These are phyloP conservation scores for Clarireedia hainanense DNA, from an alignment of 2,329 filamentous ascomycete species.

Conservation along the genomic window DNA sequence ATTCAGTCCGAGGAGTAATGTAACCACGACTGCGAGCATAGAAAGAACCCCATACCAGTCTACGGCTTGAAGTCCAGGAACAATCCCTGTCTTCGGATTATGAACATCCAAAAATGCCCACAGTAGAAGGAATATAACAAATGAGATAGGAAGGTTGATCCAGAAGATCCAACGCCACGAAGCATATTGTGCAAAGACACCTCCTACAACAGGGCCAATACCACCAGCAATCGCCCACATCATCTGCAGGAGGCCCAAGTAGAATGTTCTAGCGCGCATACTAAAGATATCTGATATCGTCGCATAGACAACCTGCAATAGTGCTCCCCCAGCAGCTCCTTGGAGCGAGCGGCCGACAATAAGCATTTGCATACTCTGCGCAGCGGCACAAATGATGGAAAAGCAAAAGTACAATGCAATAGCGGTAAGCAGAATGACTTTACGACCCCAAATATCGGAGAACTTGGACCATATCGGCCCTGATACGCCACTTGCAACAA, in stretches of 20 bases:
- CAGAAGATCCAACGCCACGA: slow-evolving; percentile 34
- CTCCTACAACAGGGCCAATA: slow-evolving; percentile 43
- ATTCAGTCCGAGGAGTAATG: slow-evolving; percentile 77
- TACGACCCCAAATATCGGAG: slow-evolving; percentile 5
- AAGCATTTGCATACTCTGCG: slow-evolving; percentile 52
- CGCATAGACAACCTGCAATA: background rate
- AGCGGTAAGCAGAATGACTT: background rate
- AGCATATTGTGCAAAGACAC: background rate
- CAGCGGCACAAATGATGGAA: slow-evolving; percentile 48
- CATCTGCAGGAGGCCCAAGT: slow-evolving; percentile 51
- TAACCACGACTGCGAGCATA: slow-evolving; percentile 68
- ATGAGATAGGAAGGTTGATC: slow-evolving; percentile 38
- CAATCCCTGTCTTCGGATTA: slow-evolving; percentile 49
- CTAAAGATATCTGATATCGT: slow-evolving; percentile 50
- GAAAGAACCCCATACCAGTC: slow-evolving; percentile 50
- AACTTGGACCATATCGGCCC: slow-evolving; percentile 28
- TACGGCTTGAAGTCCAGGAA: slow-evolving; percentile 49
- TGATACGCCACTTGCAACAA: slow-evolving; percentile 42
- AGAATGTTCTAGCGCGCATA: slow-evolving; percentile 47
- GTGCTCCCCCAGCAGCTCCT: slow-evolving; percentile 49
- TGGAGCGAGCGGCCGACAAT: slow-evolving; percentile 56
- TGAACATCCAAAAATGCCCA: slow-evolving; percentile 57
- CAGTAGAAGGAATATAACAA: slow-evolving; percentile 41
- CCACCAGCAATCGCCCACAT: slow-evolving; percentile 55
- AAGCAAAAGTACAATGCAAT: slow-evolving; percentile 8